Evolutionary conservation across 805 yeast genomes (phyloP), one percentile per base, ranked within the genome.

Genomic region (Pichia deserticola): DNA sequence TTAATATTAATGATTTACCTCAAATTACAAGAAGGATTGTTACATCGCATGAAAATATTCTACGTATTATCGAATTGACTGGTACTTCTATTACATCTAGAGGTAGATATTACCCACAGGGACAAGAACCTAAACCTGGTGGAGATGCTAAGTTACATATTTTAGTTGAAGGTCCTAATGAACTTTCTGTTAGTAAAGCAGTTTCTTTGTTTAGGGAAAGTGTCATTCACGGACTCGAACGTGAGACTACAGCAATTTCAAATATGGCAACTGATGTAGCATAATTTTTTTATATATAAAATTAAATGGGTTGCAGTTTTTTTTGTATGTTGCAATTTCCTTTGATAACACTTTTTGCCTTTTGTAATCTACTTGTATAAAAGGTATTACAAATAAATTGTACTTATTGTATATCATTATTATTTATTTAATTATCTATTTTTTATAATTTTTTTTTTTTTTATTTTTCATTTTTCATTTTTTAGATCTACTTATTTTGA

Each of bases 21-120:
- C 89, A 85, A 60, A 71, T 75, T 29, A 86, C 86, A 0, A 71
- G 96, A 58, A 85, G 95, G 95, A 73, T 72, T 49, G 86, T 85
- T 3, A 79, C 89, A 4, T 83, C 81, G 57, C 76, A 84, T 36
- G 82, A 83, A 1, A 82, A 79, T 42, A 68, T 84, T 38, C 64
- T 77, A 1, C 78, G 78, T 57, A 75, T 89, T 42, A 80, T 79
- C 41, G 95, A 89, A 45, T 70, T 79, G 44, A 82, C 93, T 0
- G 77, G 82, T 1, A 79, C 89, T 4, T 81, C 95, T 6, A 79
- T 90, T 42, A 89, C 97, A 1, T 79, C 81, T 48, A 86, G 82
- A 60, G 99, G 99, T 13, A 79, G 77, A 53, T 89, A 70, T 60
- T 84, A 85, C 54, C 82, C 89, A 0, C 71, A 77, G 15, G 84